These are phyloP conservation scores for Oxytropis ochrocephala DNA, from an alignment of 306 rosid species.

Conservation along the genomic window DNA sequence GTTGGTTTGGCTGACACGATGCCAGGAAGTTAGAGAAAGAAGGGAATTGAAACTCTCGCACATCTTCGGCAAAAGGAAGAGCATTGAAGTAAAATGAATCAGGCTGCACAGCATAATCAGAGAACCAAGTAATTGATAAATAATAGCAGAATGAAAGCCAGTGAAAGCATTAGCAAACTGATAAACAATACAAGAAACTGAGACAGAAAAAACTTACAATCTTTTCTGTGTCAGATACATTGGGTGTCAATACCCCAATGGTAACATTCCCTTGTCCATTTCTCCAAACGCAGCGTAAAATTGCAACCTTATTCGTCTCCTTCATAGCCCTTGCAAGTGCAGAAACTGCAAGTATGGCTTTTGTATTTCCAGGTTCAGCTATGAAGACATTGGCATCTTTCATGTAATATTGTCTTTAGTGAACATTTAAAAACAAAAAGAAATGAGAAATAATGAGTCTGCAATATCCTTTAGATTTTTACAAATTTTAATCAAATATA, in stretches of 20 bases:
- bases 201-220: conserved; percentile 47
- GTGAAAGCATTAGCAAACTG: neutral
- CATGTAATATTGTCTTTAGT: conserved; percentile 70
- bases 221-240: conserved; percentile 49
- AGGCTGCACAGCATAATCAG: conserved; percentile 45
- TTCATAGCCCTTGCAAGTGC: conserved; percentile 92
- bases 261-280: conserved; percentile 64
- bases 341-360: conserved; percentile 66
- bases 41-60: conserved; percentile 85
- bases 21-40: conserved; percentile 62
- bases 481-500: conserved; percentile 6
- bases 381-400: conserved; percentile 72
- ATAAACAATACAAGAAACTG: neutral
- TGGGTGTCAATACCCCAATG: conserved; percentile 79
- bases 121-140: conserved; percentile 9
- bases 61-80: conserved; percentile 84
- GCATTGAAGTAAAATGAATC: conserved; percentile 87
- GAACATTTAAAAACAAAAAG: conserved; percentile 15
- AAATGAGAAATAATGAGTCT: conserved; percentile 9
- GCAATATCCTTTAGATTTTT: neutral
- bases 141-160: conserved; percentile 7
- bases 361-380: conserved; percentile 62
- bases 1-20: conserved; percentile 57
- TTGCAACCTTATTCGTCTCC: conserved; percentile 75
- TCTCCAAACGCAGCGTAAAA: conserved; percentile 88